Evolutionary conservation across 352 stramenopile species (phyloP).

Genomic region (Pythium utonaiense): DNA sequence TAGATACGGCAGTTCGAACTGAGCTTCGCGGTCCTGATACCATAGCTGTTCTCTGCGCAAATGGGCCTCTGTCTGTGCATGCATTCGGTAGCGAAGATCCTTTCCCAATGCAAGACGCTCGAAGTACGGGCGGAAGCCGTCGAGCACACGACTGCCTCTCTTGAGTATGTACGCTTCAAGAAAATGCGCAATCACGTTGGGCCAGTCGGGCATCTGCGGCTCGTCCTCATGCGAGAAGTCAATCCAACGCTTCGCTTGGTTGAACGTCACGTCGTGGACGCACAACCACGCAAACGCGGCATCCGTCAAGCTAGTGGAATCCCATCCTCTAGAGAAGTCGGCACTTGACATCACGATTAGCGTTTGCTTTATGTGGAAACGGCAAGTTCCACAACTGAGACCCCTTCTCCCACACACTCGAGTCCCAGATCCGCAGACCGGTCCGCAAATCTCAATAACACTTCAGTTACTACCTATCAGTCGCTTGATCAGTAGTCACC

Average conservation of each 20-base stretch:
- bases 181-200: background rate
- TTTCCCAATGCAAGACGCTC: background rate
- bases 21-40: background rate
- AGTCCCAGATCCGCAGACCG: too few species aligned
- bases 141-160: background rate
- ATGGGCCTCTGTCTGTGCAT: background rate
- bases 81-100: background rate
- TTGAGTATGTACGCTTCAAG: background rate
- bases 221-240: background rate
- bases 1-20: background rate
- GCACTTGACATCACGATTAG: too few species aligned
- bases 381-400: too few species aligned
- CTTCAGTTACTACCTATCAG: too few species aligned
- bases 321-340: background rate
- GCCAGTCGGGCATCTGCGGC: background rate
- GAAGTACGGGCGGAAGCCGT: background rate
- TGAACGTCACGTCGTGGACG: background rate
- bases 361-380: too few species aligned
- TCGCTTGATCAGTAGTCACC: background rate
- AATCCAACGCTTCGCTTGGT: background rate
- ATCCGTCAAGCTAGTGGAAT: background rate
- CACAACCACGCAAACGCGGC: background rate
- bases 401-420: too few species aligned
- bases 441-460: too few species aligned
- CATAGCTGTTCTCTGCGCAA: background rate